Evolutionary conservation across 2,329 filamentous ascomycete genomes (phyloP).

Genomic region (Sporothrix mexicana): DNA sequence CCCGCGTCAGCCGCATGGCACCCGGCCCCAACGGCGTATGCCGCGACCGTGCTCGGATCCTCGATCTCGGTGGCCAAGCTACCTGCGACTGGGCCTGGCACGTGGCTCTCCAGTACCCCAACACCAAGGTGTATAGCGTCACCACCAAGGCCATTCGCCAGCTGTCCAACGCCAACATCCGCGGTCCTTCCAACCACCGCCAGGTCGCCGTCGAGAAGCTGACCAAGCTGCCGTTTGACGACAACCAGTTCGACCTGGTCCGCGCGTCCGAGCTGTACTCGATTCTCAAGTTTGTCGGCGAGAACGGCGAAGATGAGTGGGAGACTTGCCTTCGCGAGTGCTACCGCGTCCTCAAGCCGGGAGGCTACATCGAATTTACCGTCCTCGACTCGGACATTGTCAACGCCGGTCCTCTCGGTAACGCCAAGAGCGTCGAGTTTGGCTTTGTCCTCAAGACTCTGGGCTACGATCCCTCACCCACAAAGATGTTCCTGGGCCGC

Average conservation of each 20-base stretch:
- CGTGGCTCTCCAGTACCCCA: constrained; percentile 82
- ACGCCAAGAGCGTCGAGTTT: constrained; percentile 89
- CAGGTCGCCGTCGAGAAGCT: constrained; percentile 78
- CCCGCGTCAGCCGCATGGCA: constrained; percentile 58
- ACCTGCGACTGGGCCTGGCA: constrained; percentile 97
- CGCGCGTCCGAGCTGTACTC: constrained; percentile 87
- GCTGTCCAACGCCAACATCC: constrained; percentile 74
- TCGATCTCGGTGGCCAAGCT: constrained; percentile 85
- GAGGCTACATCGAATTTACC: constrained; percentile 89
- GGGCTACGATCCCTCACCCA: constrained; percentile 86
- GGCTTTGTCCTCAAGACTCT: constrained; percentile 86
- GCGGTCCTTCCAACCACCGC: constrained; percentile 85
- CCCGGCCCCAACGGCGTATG: constrained; percentile 51
- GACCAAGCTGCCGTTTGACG: constrained; percentile 81
- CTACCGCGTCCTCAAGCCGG: constrained; percentile 88
- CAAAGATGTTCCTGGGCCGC: constrained; percentile 78
- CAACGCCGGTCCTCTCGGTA: constrained; percentile 77
- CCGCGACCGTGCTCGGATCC: constrained; percentile 66
- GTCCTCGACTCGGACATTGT: constrained; percentile 90
- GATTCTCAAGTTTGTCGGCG: constrained; percentile 74
- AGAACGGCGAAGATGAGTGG: constrained; percentile 81
- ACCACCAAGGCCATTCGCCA: constrained; percentile 73
- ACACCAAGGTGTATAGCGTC: constrained; percentile 86
- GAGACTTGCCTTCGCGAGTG: constrained; percentile 84
- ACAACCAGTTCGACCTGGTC: constrained; percentile 87